Conservation (phyloP, 441 rosid species). For the Arabidopsis hybrid region DNA sequence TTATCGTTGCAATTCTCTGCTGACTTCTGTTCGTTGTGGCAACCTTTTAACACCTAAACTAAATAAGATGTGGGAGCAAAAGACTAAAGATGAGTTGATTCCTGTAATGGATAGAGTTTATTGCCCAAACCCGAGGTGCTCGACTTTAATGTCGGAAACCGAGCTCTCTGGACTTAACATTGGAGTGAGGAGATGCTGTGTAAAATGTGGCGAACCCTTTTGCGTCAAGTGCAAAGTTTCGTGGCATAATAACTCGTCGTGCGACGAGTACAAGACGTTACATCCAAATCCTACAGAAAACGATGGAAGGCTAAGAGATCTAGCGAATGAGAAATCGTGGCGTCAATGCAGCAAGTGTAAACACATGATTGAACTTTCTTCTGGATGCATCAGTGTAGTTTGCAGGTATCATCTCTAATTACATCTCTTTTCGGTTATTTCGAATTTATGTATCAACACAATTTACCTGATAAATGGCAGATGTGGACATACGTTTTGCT, state of each 20-base stretch:
- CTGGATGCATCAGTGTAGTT: conserved; percentile 62
- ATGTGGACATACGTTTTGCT: conserved; percentile 54
- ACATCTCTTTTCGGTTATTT: not conserved
- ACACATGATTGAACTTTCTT: conserved; percentile 65
- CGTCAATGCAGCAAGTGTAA: conserved; percentile 65
- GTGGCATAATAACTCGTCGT: conserved; percentile 72
- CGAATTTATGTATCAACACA: not conserved
- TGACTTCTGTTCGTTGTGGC: not conserved
- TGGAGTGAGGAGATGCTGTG: conserved; percentile 50
- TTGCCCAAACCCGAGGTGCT: conserved; percentile 74
- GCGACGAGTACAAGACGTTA: conserved; percentile 48
- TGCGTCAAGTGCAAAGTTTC: conserved; percentile 72
- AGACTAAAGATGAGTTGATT: conserved; percentile 63
- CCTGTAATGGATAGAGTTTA: conserved; percentile 61
- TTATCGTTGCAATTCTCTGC: not conserved
- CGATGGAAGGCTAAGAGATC: conserved; percentile 47
- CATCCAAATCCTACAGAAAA: conserved; percentile 12
- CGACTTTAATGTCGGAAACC: conserved; percentile 65
- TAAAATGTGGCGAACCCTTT: conserved; percentile 55
- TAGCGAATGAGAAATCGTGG: conserved; percentile 56
- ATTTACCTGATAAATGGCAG: conserved; percentile 35
- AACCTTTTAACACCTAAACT: conserved; percentile 61
- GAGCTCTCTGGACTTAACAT: conserved; percentile 41
- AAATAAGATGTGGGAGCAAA: conserved; percentile 49
- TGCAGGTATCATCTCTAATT: conserved; percentile 50